Evolutionary conservation across 441 rosid species (phyloP).

Genomic region (Biscutella laevigata): DNA sequence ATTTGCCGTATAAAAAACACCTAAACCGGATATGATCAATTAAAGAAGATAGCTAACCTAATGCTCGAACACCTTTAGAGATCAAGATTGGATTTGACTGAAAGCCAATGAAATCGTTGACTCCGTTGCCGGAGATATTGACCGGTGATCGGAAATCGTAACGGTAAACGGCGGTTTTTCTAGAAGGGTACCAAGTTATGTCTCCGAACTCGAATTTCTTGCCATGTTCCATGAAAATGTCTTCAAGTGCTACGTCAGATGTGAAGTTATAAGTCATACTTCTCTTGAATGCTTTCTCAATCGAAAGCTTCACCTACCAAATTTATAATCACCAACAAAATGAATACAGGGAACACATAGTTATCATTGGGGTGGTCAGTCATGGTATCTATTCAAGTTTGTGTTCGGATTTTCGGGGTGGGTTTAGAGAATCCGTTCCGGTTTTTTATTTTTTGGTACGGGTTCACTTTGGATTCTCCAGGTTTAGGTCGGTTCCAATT

Average conservation of each 20-base stretch:
- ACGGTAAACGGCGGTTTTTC: constrained; percentile 56
- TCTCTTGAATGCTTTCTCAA: constrained; percentile 66
- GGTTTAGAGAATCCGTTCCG: too few species aligned
- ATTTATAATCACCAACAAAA: too few species aligned
- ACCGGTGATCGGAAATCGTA: constrained; percentile 53
- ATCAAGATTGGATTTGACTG: constrained; percentile 48
- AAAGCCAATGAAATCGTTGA: constrained; percentile 67
- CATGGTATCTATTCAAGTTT: too few species aligned
- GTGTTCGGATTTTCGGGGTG: too few species aligned
- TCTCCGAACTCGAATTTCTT: constrained; percentile 62
- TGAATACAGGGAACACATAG: too few species aligned
- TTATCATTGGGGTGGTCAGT: too few species aligned
- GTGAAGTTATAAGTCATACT: constrained; percentile 62
- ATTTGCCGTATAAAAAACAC: too few species aligned
- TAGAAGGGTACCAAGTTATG: constrained; percentile 83
- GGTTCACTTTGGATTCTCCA: too few species aligned
- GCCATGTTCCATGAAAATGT: constrained; percentile 46
- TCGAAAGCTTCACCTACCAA: constrained; percentile 48
- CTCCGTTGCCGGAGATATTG: constrained; percentile 42
- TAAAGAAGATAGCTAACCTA: too few species aligned
- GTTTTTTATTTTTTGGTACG: too few species aligned
- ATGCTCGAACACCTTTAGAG: constrained; percentile 44
- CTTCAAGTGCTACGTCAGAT: constrained; percentile 46
- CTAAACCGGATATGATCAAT: too few species aligned
- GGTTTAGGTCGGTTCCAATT: too few species aligned